Base-by-base conservation (phyloP, 352 stramenopile genomes). In the Sclerospora graminicola region DNA sequence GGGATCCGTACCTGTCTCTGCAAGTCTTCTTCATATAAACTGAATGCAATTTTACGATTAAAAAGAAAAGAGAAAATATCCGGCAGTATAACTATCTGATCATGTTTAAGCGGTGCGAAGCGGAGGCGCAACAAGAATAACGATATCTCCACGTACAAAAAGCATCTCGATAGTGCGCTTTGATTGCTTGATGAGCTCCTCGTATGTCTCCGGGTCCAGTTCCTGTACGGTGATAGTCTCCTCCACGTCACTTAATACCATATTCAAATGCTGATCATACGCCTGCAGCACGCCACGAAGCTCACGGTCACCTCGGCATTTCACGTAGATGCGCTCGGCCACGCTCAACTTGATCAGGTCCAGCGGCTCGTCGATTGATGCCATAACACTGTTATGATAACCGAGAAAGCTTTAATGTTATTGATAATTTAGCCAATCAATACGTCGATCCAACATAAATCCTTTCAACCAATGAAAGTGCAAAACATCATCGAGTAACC, bases 201-300 rank as follows among this genome's bases (percentile, higher is more conserved):
- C 96, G 55, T 97, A 96, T 7, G 95, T 98, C 70, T 98, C 93
- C 55, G 96, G 82, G 63, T 99, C 95, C 39, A 98, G 73, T 63
- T 99, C 95, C 48, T 94, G 82, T 24, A 78, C 93, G 10, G 92
- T 98, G 30, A 99, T 96, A 16, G 95, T 99, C 76, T 99, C 96
- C 63, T 99, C 95, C 13, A 99, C 96, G 51, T 98, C 94, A 47
- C 93, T 95, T 18, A 99, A 66, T 41, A 99, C 94, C 84, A 99
- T 96, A 69, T 99, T 99, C 24, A 99, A 70, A 68, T 99, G 96
- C 63, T 99, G 93, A 66, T 99, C 96, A 63, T 98, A 99, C 1
- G 94, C 96, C 69, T 98, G 95, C 34, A 99, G 72, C 65, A 96
- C 94, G 23, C 96, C 96, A 31, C 95, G 80, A 24, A 99, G 79